Percentiles rank a stretch among this genome's conserved stretches.
These are phyloP conservation scores for Lepidopterella palustris DNA, from an alignment of 495 filamentous ascomycete species.

Conservation along the genomic window DNA sequence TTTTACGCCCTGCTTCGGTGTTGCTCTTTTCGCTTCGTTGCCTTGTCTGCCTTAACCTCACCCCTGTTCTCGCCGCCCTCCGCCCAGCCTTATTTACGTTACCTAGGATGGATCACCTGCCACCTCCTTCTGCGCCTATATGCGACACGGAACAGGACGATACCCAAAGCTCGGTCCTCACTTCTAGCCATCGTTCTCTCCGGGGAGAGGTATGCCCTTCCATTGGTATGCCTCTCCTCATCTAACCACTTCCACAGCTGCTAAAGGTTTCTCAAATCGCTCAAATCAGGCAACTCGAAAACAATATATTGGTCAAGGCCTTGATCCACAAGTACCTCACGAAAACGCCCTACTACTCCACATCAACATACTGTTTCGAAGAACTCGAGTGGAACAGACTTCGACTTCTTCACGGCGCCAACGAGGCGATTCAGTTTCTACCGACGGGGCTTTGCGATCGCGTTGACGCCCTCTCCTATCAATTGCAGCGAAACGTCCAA, in stretches of 20 bases:
- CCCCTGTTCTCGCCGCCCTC: background rate
- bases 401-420: background rate
- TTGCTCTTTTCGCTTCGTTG: background rate
- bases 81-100: background rate
- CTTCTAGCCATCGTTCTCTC: too few relatives aligned
- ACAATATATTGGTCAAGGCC: background rate
- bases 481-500: background rate
- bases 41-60: background rate
- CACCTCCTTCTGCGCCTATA: constrained; percentile 4
- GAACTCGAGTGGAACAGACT: background rate
- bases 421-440: background rate
- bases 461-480: background rate
- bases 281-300: background rate
- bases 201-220: background rate
- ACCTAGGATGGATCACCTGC: background rate
- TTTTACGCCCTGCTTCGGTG: background rate
- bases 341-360: background rate
- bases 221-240: background rate
- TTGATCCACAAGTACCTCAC: background rate
- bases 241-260: background rate
- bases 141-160: too few relatives aligned
- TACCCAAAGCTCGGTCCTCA: too few relatives aligned
- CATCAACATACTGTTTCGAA: background rate
- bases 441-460: background rate
- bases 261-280: background rate